Base-by-base conservation (phyloP, 176 grass and related monocot species). In the Carex scoparia region DNA sequence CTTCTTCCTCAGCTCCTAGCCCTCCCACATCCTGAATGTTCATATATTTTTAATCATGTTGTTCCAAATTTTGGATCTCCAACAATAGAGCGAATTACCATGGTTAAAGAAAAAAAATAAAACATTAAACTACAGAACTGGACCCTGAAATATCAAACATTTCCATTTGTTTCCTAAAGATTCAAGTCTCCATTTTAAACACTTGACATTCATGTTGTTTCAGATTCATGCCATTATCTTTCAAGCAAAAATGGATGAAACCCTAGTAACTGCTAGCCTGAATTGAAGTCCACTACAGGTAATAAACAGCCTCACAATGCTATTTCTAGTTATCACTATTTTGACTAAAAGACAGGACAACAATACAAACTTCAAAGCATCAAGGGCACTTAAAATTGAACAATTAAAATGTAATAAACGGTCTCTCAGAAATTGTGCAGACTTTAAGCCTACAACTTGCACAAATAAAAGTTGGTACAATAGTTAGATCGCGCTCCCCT, bases 11-110 rank as follows among this genome's bases (percentile, higher is more conserved):
- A 83, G 40, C 65, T 28, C 37, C 60, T 75, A 87, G 53, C 4
- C 4, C 90, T 81, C 91, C 93, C 90, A 94, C 42, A 67, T 87
- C 68, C 84, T 60, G 15, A 31, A 18, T 8, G 35, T 46, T 71
- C 38, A 71, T 42, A 71, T 71, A 46, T 58, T 70, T 78, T 79
- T 28, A 18, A 79, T 58, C 30, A 58, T 13, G 8, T 72, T 72
- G 46, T 58, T 56, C 28, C 53, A 35, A 79, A 79, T 79, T 57
- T 58, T 16, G 27, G 13, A 14, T 79, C 14, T 58, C 53, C 51
- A 6, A 79, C 27, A 56, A 55, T 78, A 78, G 51, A 44, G 40
- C 19, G 69, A 46, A 71, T 44, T 71, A 72, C 42, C 38, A 23
- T 48, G 40, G 40, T 72, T 23, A 18, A 46, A 40, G 5, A 46